A percentile compares a stretch with the other conserved stretches of the same genome.
Conservation (phyloP, 305 asterid species). For the Solanum hybrid region DNA sequence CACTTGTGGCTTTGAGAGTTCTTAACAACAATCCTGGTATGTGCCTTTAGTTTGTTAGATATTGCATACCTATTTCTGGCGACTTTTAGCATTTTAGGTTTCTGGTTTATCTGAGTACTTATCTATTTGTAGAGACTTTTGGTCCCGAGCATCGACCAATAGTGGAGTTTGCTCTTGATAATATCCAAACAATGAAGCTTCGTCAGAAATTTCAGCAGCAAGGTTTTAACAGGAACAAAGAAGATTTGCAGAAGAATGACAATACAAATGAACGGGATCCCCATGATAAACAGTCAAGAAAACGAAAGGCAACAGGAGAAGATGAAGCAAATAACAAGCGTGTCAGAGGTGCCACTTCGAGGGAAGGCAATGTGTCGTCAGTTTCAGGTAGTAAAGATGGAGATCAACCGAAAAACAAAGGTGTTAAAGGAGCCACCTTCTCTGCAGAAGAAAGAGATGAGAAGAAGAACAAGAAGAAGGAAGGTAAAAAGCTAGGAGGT, state of each 20-base stretch:
- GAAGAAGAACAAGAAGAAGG: slow-evolving; percentile 28
- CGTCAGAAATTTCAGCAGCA: slow-evolving; percentile 59
- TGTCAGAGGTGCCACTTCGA: slow-evolving; percentile 12
- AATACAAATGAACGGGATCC: slow-evolving; percentile 14
- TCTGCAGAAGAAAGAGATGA: slow-evolving; percentile 18
- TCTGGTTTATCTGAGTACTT: background rate
- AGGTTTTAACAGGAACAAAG: slow-evolving; percentile 15
- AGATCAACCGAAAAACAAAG: slow-evolving; percentile 17
- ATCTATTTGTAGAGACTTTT: slow-evolving; percentile 49
- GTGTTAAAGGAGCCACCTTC: slow-evolving; percentile 5
- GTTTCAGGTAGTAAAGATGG: slow-evolving; percentile 19
- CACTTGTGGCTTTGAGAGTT: slow-evolving; percentile 95
- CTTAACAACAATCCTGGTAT: slow-evolving; percentile 92
- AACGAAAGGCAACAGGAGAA: slow-evolving; percentile 38
- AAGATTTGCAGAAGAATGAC: slow-evolving; percentile 17
- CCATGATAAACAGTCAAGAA: slow-evolving; percentile 27
- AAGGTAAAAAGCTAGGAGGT: slow-evolving; percentile 19
- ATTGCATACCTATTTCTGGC: background rate
- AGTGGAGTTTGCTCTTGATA: slow-evolving; percentile 95
- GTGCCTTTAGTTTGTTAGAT: slow-evolving; percentile 1
- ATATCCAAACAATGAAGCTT: slow-evolving; percentile 69
- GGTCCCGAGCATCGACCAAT: slow-evolving; percentile 85
- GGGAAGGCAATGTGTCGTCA: slow-evolving; percentile 21
- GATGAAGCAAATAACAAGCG: slow-evolving; percentile 16
- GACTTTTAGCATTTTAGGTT: background rate